Conservation (phyloP, 257 asterid genomes). For the Solanum medicagineum region DNA sequence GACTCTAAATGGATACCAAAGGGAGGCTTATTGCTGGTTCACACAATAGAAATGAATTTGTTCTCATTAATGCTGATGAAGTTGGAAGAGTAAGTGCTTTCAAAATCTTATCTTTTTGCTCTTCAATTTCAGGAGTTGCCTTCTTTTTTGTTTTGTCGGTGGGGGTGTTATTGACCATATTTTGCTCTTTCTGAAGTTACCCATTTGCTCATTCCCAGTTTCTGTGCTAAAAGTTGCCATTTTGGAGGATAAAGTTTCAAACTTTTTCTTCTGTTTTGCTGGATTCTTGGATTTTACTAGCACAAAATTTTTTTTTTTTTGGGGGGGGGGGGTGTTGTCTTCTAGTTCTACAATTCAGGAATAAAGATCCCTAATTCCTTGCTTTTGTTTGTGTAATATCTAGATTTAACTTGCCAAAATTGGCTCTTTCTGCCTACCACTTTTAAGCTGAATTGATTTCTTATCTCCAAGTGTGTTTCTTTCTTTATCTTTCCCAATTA, state of each 20-base stretch:
- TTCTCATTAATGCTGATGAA: conserved; percentile 94
- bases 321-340: background rate
- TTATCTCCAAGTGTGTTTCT: background rate
- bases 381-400: background rate
- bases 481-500: background rate
- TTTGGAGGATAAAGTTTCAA: conserved; percentile 2
- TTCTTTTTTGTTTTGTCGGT: background rate
- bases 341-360: background rate
- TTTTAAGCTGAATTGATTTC: conserved; percentile 25
- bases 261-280: conserved; percentile 2
- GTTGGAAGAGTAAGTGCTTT: conserved; percentile 65
- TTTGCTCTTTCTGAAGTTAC: background rate
- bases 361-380: background rate
- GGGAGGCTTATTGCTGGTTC: conserved; percentile 99
- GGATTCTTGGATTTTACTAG: background rate
- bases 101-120: background rate
- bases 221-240: conserved; percentile 1
- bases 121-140: background rate
- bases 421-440: conserved; percentile 6
- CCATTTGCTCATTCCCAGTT: conserved; percentile 2
- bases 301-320: background rate
- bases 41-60: conserved; percentile 92
- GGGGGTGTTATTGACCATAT: conserved; percentile 1
- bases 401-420: conserved; percentile 17
- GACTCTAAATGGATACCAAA: conserved; percentile 59